Percentiles rank a stretch among this genome's conserved stretches.
Evolutionary conservation across 2,329 filamentous ascomycete genomes (phyloP).

Genomic region (Xylariaceae sp.): DNA sequence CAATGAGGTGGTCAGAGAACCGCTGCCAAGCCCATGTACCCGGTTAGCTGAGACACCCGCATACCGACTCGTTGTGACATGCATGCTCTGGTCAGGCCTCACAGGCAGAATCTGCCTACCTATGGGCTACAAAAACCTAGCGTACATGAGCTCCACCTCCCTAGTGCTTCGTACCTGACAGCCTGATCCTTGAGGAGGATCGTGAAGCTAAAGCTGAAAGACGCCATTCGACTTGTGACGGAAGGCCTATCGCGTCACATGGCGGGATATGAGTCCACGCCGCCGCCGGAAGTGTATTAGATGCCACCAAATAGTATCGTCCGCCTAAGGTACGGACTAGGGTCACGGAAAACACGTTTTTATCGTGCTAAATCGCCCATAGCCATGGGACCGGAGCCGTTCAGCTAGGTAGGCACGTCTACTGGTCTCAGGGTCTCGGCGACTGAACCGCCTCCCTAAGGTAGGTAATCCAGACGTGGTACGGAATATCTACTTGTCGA

Average conservation of each 20-base stretch:
- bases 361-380: background rate
- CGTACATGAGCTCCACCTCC: background rate
- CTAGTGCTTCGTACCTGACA: background rate
- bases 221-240: background rate
- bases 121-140: background rate
- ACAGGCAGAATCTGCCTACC: background rate
- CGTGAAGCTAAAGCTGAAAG: background rate
- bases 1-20: slow-evolving; percentile 24
- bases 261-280: background rate
- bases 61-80: slow-evolving; percentile 1
- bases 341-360: background rate
- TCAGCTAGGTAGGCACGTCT: background rate
- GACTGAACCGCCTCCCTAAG: too few relatives aligned
- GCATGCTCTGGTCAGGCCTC: background rate
- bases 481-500: background rate
- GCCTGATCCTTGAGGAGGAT: background rate
- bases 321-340: background rate
- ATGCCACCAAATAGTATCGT: background rate
- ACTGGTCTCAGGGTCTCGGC: background rate
- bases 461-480: too few relatives aligned
- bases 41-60: slow-evolving; percentile 9
- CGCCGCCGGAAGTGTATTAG: too few relatives aligned
- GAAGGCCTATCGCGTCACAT: background rate
- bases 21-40: slow-evolving; percentile 10
- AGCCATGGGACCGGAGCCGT: background rate